Evolutionary conservation across 1,139 yeast species (phyloP).

Genomic region (Yamadazyma songkhlaensis): DNA sequence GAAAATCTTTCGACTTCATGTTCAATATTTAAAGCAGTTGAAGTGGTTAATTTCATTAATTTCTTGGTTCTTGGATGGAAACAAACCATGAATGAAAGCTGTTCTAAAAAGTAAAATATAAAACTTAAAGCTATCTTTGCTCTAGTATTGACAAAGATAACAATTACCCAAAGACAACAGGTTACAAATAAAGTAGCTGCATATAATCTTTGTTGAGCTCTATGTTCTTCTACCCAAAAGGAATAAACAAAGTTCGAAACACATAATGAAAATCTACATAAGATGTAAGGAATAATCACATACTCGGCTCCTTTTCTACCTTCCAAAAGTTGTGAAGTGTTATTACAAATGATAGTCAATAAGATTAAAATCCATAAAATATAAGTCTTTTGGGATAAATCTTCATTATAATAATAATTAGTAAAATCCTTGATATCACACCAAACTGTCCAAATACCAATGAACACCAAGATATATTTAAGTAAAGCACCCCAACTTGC

Average conservation of each 20-base stretch:
- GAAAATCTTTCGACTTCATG: slow-evolving; percentile 64
- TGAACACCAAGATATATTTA: slow-evolving; percentile 49
- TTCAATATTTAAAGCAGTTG: slow-evolving; percentile 65
- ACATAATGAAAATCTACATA: slow-evolving; percentile 43
- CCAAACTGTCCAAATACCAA: slow-evolving; percentile 67
- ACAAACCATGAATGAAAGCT: slow-evolving; percentile 24
- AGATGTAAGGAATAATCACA: slow-evolving; percentile 45
- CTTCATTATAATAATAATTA: slow-evolving; percentile 64
- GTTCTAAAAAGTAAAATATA: slow-evolving; percentile 43
- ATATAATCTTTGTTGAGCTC: slow-evolving; percentile 49
- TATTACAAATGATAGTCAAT: slow-evolving; percentile 53
- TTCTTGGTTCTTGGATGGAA: slow-evolving; percentile 51
- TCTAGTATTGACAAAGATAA: slow-evolving; percentile 42
- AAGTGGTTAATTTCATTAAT: slow-evolving; percentile 36
- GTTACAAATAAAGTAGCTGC: slow-evolving; percentile 30
- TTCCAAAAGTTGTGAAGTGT: slow-evolving; percentile 38
- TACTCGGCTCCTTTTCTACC: slow-evolving; percentile 37
- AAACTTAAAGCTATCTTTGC: slow-evolving; percentile 49
- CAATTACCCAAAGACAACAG: slow-evolving; percentile 43
- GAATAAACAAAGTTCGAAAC: slow-evolving; percentile 43
- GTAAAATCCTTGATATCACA: slow-evolving; percentile 61
- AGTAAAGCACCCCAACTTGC: slow-evolving; percentile 49
- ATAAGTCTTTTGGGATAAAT: slow-evolving; percentile 52
- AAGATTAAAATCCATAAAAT: slow-evolving; percentile 54
- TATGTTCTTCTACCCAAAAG: slow-evolving; percentile 50